Evolutionary conservation across 345 rosid species (phyloP).

Genomic region (Dipteronia dyeriana): DNA sequence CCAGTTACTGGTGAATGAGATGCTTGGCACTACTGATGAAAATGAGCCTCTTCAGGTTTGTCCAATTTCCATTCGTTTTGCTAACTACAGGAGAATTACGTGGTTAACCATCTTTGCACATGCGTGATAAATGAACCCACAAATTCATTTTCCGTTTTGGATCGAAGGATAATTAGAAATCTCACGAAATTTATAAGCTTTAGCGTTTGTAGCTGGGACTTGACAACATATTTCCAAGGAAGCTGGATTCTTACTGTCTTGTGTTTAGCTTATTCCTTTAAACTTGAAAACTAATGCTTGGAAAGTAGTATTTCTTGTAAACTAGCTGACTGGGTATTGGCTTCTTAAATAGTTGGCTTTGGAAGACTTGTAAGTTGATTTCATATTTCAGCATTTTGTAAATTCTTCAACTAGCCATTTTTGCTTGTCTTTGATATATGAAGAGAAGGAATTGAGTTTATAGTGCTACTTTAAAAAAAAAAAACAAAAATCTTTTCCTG

Average conservation of each 20-base stretch:
- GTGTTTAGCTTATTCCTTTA: not conserved
- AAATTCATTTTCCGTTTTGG: not conserved
- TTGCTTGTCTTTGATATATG: not conserved
- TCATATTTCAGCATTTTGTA: not conserved
- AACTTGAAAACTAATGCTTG: not conserved
- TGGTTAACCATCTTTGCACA: not conserved
- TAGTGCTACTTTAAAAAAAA: not conserved
- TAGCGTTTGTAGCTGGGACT: not conserved
- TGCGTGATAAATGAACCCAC: not conserved
- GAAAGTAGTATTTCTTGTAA: not conserved
- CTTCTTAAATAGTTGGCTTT: not conserved
- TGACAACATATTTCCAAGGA: not conserved
- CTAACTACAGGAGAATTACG: not conserved
- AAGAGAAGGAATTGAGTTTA: not conserved
- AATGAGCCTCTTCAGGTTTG: slow-evolving; percentile 68
- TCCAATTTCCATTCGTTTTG: not conserved
- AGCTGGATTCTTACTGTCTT: not conserved
- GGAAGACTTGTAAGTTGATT: not conserved
- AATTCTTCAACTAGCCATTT: not conserved
- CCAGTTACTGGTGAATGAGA: slow-evolving; percentile 57
- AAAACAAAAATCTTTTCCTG: not conserved
- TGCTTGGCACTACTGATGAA: slow-evolving; percentile 67
- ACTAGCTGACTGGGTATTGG: slow-evolving; percentile 5
- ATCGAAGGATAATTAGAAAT: not conserved
- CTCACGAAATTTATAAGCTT: not conserved